Conservation (phyloP, 2,329 filamentous ascomycete species). For the Sclerotinia spermophila region DNA sequence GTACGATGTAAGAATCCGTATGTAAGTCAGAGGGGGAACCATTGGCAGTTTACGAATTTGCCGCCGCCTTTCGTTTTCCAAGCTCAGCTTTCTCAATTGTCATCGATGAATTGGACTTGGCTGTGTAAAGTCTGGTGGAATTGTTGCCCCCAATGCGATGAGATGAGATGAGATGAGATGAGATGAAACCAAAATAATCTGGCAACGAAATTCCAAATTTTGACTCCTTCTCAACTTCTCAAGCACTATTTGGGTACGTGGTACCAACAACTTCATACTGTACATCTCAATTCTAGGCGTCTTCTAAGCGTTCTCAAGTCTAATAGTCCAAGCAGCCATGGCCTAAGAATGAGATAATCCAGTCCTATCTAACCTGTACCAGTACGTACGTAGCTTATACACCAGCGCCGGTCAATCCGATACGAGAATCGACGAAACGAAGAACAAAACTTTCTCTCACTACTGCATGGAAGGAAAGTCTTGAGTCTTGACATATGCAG, state of each 20-base stretch:
- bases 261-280: not conserved
- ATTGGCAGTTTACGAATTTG: not conserved
- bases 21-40: constrained; percentile 8
- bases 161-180: not conserved
- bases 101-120: not conserved
- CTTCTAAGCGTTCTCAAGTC: constrained; percentile 5
- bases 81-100: not conserved
- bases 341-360: not conserved
- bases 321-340: not conserved
- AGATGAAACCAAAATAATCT: not conserved
- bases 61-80: not conserved
- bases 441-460: not conserved
- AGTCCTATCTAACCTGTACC: not conserved
- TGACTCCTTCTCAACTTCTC: not conserved
- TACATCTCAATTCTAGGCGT: not conserved
- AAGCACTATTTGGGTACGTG: not conserved
- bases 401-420: constrained; percentile 2
- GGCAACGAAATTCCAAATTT: not conserved
- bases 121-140: not conserved
- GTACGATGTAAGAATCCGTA: constrained; percentile 9
- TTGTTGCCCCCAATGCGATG: not conserved
- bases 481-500: not conserved
- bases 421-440: not conserved
- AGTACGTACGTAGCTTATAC: not conserved
- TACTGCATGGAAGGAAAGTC: constrained; percentile 10